A percentile compares a stretch with the other conserved stretches of the same genome.
These are phyloP conservation scores for Orbilia ellipsospora DNA, from an alignment of 2,329 filamentous ascomycete species.

Conservation along the genomic window DNA sequence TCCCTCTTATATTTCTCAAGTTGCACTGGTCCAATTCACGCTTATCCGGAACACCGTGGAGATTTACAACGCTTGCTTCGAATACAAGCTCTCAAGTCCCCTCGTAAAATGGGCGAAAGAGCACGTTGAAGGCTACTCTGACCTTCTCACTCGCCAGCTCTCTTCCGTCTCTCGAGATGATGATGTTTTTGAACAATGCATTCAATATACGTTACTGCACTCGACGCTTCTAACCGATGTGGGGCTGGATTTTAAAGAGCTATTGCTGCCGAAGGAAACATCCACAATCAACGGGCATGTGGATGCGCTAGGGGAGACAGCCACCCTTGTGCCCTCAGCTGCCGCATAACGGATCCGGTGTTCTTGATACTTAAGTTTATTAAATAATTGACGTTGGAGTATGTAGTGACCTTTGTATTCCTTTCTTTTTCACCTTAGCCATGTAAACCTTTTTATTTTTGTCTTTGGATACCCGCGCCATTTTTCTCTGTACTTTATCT, in stretches of 20 bases:
- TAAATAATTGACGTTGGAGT: background rate
- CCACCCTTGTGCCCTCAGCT: background rate
- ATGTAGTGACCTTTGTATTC: background rate
- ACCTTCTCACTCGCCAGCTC: constrained; percentile 81
- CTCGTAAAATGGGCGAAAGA: constrained; percentile 99
- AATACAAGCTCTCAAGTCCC: constrained; percentile 86
- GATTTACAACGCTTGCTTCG: constrained; percentile 88
- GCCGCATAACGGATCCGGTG: background rate
- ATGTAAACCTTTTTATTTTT: background rate
- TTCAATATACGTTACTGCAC: constrained; percentile 83
- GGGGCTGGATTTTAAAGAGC: constrained; percentile 85
- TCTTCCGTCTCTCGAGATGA: constrained; percentile 84
- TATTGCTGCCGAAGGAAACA: constrained; percentile 62
- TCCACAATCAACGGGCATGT: constrained; percentile 3
- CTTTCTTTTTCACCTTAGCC: background rate
- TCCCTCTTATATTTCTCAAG: constrained; percentile 90
- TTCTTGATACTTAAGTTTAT: background rate
- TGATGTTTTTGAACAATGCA: constrained; percentile 81
- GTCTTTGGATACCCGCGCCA: constrained; percentile 5
- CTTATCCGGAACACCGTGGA: constrained; percentile 92
- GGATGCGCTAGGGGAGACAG: constrained; percentile 27
- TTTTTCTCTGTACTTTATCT: background rate
- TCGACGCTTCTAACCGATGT: constrained; percentile 83
- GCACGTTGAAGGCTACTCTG: constrained; percentile 90
- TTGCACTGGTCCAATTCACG: constrained; percentile 95